Evolutionary conservation across 805 yeast genomes (phyloP), one percentile per base, ranked within the genome.

Genomic region (Lipomyces spencermartinsiae): DNA sequence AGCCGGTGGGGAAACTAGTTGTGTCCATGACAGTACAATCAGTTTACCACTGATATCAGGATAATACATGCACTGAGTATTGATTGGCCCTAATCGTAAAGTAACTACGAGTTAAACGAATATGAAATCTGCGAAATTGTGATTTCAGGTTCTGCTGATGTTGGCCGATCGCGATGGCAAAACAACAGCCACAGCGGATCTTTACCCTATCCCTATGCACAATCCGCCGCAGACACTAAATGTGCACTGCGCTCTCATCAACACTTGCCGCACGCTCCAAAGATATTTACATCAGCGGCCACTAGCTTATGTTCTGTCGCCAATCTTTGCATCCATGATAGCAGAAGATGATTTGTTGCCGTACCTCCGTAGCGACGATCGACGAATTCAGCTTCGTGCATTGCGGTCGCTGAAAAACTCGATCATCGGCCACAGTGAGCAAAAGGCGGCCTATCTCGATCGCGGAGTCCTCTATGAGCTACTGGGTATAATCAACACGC

Each of bases 391-490:
- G 64, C 62, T 73, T 22, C 46, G 46, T 7, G 75, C 73, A 14
- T 66, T 78, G 31, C 61, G 73, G 53, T 59, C 64, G 9, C 68
- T 78, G 51, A 78, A 78, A 59, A 76, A 77, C 67, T 62, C 72
- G 16, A 68, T 78, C 37, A 78, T 78, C 51, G 80, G 80, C 33
- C 80, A 78, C 61, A 71, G 73, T 37, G 80, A 76, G 46, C 73
- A 74, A 61, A 78, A 78, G 65, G 69, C 70, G 25, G 64, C 60
- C 29, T 74, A 72, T 55, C 69, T 76, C 14, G 69, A 67, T 14
- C 69, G 68, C 39, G 73, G 71, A 1, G 71, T 73, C 22, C 71
- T 74, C 5, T 66, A 57, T 6, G 71, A 72, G 4, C 65, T 77
- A 54, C 66, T 77, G 16, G 64, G 64, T n/a, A 65, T 76, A 19